Base-by-base conservation (phyloP, 2,329 filamentous ascomycete species). In the Ophidiomyces ophidiicola region DNA sequence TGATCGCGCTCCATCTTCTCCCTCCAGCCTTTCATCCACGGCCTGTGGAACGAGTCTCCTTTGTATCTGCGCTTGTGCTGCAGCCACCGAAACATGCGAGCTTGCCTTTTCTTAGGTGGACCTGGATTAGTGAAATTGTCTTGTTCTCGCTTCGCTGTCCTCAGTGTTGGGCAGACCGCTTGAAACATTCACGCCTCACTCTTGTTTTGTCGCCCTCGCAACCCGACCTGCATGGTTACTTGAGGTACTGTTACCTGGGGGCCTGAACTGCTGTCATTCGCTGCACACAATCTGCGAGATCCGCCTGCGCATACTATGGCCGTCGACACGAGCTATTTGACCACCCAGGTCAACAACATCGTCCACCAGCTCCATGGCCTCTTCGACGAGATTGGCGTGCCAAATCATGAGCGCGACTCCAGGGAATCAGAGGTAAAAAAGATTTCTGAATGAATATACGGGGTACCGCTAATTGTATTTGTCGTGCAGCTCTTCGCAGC, bases 351-450 rank as follows among this genome's bases (percentile, higher is more conserved):
- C 65, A 90, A 85, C 50, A 85, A 76, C 54, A 94, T 94, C 57
- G 86, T 96, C 58, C 77, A 76, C 61, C 86, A 94, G 64, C 74
- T 98, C 45, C 88, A 96, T 63, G 82, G 82, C 48, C 74, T 96
- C 42, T 98, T 94, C 56, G 90, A 98, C 60, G 88, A 98, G 58
- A 98, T 98, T 55, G 90, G 90, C 43, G 82, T 98, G n/a, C 76
- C 88, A 19, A 77, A 69, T 54, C 86, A 94, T 76, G 90, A 96
- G 61, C 82, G 90, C 55, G 86, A 96, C 57, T 72, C 76, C 35
- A 74, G 90, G 53, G 88, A 96, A 59, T 75, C 83, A 57, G 85
- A 94, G 77, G 87, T 92, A 67, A 55, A 7, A 15, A 5, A 15
- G 5, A 20, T 5, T 14, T 12, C 21, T 32, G 18, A 14, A 14